Evolutionary conservation across 257 asterid species (phyloP), one percentile per base, ranked within the genome.

Genomic region (Agastache rugosa): DNA sequence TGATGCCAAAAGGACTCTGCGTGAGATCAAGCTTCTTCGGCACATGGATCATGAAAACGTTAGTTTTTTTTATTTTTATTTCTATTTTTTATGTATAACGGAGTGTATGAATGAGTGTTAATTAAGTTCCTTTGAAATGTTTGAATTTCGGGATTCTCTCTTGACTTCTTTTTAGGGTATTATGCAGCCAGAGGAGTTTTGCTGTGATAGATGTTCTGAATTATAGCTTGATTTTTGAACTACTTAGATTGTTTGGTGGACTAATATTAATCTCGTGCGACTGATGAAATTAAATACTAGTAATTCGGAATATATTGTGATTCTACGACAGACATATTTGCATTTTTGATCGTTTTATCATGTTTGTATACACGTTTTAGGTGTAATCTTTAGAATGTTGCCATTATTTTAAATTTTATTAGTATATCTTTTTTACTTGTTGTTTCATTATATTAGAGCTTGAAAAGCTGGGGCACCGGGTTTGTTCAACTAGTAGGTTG

Each of bases 41-140:
- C 99, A 94, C 78, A 92, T 94, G 99, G 99, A 94, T 89, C 99
- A 94, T 82, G 99, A 94, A 79, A 94, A 94, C 75, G 99, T 94
- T 55, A 80, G 99, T 89, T 35, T 34, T 89, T 35, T 34, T 37
- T 53, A 3, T 35, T 31, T 44, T 14, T 15, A 0, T 4, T 62
- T 35, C 0, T 1, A 10, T 6, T 41, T 75, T 66, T 31, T 35
- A 7, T 69, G 11, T 64, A 22, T 8, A 34, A 74, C 7, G 73
- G 14, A n/a, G 19, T 69, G 11, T 64, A 22, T 8, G 25, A 74
- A 9, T 75, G 14, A n/a, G 19, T 58, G 3, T 31, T 29, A 29
- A 7, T 56, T 44, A 5, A 19, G 6, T 22, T 8, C 5, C 1
- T 14, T 23, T 31, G 22, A 37, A 62, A 25, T 16, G 22, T 19